Conservation (phyloP, 495 filamentous ascomycete species). For the Penicillium antarcticum region DNA sequence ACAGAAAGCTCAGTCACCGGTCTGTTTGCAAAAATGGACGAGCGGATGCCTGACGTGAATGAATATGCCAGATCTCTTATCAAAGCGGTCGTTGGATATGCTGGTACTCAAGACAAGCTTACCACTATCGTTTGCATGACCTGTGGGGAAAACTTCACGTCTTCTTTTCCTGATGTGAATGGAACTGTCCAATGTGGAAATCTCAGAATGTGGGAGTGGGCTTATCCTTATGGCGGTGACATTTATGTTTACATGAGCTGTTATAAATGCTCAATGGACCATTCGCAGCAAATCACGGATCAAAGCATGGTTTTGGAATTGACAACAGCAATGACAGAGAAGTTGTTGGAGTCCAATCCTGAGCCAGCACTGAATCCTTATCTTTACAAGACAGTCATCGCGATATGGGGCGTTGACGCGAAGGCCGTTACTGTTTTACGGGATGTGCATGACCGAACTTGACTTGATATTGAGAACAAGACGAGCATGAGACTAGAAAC, state of each 20-base stretch:
- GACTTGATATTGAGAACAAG: not conserved
- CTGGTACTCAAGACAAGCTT: not conserved
- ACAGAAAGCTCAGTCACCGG: not conserved
- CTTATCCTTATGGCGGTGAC: not conserved
- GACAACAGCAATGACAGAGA: not conserved
- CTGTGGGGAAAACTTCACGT: not conserved
- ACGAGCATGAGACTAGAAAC: no score
- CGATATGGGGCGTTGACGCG: not conserved
- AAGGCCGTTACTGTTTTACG: not conserved
- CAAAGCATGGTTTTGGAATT: not conserved
- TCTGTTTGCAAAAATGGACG: not conserved
- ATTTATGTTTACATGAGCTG: not conserved
- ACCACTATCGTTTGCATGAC: not conserved
- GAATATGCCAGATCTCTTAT: not conserved
- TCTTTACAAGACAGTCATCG: not conserved
- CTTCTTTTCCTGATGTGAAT: not conserved
- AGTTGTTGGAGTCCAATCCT: not conserved
- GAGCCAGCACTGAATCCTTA: not conserved
- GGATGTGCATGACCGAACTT: not conserved
- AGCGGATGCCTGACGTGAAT: not conserved
- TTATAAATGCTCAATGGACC: not conserved
- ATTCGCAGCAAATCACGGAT: not conserved
- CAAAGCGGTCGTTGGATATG: not conserved
- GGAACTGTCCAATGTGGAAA: not conserved
- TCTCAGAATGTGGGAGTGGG: not conserved